Base-by-base conservation (phyloP, 768 basidiomycete species). In the Lenzites betulinus region DNA sequence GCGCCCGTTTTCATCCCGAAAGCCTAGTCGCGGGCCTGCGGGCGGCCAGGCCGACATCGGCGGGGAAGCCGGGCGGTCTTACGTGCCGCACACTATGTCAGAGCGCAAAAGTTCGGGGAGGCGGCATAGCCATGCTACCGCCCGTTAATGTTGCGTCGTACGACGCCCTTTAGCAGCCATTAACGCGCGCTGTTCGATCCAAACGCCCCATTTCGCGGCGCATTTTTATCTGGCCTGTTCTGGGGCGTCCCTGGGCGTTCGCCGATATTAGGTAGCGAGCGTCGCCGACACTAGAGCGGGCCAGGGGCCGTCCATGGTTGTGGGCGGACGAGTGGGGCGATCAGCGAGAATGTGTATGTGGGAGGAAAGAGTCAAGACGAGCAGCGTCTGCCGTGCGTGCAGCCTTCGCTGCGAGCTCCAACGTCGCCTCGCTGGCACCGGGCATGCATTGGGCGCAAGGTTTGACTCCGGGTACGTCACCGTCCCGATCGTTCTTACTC, bases 21-120 rank as follows among this genome's bases (percentile, higher is more conserved):
- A 47, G 59, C 46, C 59, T 60, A 47, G 52, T 60, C n/a, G 44
- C 52, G 30, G 30, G 30, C 42, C 30, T 33, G 6, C 30, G 30
- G 30, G 30, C 30, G 30, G 46, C 46, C 43, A 54, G 43, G n/a
- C 44, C 16, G 33, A 33, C 4, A 33, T n/a, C n/a, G n/a, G n/a
- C n/a, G n/a, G n/a, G n/a, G n/a, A n/a, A n/a, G n/a, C n/a, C n/a
- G n/a, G 30, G 6, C 30, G 6, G 30, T 11, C 30, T 33, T 33
- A 33, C 30, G 30, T 33, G 30, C 30, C 30, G 30, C 30, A 11
- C 30, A 11, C 30, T 33, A 33, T 33, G 30, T 33, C 4, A 33
- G 4, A 33, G 4, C 30, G 30, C 30, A n/a, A n/a, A n/a, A n/a
- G n/a, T n/a, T n/a, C n/a, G n/a, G n/a, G n/a, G n/a, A n/a, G n/a